A percentile compares a stretch with the other conserved stretches of the same genome.
phyloP scores from a whole-genome alignment of 352 stramenopile species.

The Globisporangium canariense region DNA sequence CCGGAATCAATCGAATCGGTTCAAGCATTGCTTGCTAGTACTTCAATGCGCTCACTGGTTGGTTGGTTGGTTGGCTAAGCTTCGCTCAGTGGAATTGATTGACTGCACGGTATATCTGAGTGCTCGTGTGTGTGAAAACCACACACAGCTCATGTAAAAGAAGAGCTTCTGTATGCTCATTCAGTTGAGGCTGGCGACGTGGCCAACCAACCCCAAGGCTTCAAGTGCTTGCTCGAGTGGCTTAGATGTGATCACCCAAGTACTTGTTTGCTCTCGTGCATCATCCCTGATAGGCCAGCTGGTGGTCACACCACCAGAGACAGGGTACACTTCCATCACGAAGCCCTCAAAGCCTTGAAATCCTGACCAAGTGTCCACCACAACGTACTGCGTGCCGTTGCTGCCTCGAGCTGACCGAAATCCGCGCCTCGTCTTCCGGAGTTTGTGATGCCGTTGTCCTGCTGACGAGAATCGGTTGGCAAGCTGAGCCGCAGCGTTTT shows the following conservation, averaged over 20 bases:
- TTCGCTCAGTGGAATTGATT: too few species aligned
- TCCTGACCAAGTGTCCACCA: constrained; percentile 10
- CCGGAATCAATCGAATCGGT: too few species aligned
- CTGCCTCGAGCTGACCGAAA: background rate
- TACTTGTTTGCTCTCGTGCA: background rate
- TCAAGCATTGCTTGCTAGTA: too few species aligned
- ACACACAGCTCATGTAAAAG: background rate
- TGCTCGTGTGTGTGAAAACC: background rate
- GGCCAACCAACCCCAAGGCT: background rate
- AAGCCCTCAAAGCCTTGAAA: constrained; percentile 3
- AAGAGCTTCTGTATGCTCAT: background rate
- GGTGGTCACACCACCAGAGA: background rate
- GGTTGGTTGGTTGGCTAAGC: too few species aligned
- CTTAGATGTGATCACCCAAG: background rate
- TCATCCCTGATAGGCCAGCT: background rate
- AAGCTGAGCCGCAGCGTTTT: background rate
- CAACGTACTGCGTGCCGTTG: background rate
- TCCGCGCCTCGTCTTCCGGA: background rate
- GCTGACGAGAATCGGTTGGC: background rate
- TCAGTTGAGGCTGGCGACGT: background rate
- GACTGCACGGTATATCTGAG: background rate
- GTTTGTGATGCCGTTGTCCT: background rate
- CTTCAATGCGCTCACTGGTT: too few species aligned
- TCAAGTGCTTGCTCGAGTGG: background rate
- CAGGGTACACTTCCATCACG: constrained; percentile 1